These are phyloP conservation scores for Melastoma candidum DNA, from an alignment of 441 rosid species.

Conservation along the genomic window DNA sequence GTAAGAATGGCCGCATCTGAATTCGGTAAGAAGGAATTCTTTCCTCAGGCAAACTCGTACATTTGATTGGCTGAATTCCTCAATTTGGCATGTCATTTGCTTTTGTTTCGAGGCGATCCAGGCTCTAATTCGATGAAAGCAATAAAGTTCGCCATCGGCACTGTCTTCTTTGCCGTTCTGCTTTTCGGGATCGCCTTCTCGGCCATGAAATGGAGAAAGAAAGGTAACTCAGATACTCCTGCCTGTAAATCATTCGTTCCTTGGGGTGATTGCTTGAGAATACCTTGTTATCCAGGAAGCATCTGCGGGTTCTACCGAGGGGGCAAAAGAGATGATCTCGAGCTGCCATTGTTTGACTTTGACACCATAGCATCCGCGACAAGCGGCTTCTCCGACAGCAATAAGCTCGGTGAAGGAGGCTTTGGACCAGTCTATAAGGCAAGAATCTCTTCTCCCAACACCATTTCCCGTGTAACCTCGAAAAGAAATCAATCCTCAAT, in stretches of 20 bases:
- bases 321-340: conserved; percentile 2
- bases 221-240: background rate
- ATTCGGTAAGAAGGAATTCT: conserved; percentile 2
- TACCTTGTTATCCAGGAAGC: background rate
- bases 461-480: background rate
- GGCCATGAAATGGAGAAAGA: conserved; percentile 1
- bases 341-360: conserved; percentile 1
- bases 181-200: background rate
- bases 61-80: background rate
- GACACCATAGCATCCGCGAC: background rate
- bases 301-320: background rate
- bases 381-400: background rate
- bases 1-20: conserved; percentile 13
- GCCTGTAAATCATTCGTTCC: background rate
- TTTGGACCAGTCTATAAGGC: conserved; percentile 10
- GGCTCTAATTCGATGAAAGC: background rate
- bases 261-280: background rate
- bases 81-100: background rate
- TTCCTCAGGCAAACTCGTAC: background rate
- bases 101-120: background rate
- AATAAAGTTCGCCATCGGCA: background rate
- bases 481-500: background rate
- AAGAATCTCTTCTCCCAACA: background rate
- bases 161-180: background rate
- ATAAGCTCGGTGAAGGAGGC: conserved; percentile 7